Evolutionary conservation across 2,329 filamentous ascomycete genomes (phyloP).

Genomic region (Fusarium clavum): DNA sequence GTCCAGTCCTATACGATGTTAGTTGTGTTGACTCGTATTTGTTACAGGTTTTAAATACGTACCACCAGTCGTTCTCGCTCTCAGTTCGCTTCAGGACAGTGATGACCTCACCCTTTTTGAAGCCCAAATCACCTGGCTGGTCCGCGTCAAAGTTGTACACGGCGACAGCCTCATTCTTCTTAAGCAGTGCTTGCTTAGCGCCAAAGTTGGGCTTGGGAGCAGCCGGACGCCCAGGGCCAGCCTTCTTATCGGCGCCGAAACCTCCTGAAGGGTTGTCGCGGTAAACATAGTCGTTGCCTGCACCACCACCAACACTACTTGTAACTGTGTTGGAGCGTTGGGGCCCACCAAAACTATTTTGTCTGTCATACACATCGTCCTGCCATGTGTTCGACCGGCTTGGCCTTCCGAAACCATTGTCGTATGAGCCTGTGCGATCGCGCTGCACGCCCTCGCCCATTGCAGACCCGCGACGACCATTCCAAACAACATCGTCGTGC

Average conservation of each 20-base stretch:
- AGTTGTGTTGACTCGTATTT: background rate
- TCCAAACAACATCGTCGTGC: conserved; percentile 87
- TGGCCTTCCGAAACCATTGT: conserved; percentile 66
- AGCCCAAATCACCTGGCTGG: conserved; percentile 90
- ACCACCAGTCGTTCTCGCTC: conserved; percentile 95
- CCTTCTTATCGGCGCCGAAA: conserved; percentile 51
- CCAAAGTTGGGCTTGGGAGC: conserved; percentile 90
- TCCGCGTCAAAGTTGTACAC: conserved; percentile 95
- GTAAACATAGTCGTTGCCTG: conserved; percentile 65
- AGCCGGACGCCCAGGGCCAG: conserved; percentile 79
- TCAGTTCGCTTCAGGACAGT: conserved; percentile 95
- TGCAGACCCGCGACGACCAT: conserved; percentile 76
- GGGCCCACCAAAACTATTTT: conserved; percentile 52
- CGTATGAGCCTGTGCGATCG: conserved; percentile 53
- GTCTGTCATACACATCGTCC: conserved; percentile 79
- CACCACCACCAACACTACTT: conserved; percentile 48
- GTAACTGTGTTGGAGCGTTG: conserved; percentile 65
- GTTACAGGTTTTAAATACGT: conserved; percentile 51
- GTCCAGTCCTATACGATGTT: conserved; percentile 75
- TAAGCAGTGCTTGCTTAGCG: conserved; percentile 65
- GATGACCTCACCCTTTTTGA: conserved; percentile 97
- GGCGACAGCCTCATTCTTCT: conserved; percentile 86
- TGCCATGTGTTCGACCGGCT: conserved; percentile 77
- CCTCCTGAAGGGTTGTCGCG: conserved; percentile 56
- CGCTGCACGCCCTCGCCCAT: conserved; percentile 72